phyloP scores from a whole-genome alignment of 805 yeast species.

The Kregervanrija fluxuum region DNA sequence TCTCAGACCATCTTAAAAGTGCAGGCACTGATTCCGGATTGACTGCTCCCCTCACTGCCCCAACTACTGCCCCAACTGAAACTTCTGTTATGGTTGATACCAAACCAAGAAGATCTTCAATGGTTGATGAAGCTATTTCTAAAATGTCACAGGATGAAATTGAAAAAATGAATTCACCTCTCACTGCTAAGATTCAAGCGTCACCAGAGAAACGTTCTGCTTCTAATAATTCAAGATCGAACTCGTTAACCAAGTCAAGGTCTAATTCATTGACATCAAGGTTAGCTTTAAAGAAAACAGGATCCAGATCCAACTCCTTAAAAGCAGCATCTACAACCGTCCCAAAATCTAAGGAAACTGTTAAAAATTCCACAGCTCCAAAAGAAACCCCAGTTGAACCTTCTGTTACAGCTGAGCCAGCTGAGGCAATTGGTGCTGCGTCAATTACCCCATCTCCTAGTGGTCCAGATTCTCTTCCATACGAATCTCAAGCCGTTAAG shows the following conservation, averaged over 20 bases:
- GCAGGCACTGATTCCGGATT: not conserved
- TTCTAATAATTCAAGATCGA: constrained; percentile 31
- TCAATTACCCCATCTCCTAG: not conserved
- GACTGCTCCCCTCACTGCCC: constrained; percentile 5
- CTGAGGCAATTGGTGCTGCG: constrained; percentile 1
- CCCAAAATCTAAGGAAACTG: constrained; percentile 12
- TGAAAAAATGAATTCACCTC: constrained; percentile 24
- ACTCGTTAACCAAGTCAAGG: constrained; percentile 34
- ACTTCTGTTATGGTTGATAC: not conserved
- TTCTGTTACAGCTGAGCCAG: constrained; percentile 8
- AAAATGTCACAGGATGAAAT: constrained; percentile 21
- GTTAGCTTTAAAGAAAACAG: constrained; percentile 5
- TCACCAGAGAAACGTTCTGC: constrained; percentile 26
- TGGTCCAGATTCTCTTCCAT: not conserved
- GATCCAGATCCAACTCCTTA: constrained; percentile 19
- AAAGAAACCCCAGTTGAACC: not conserved
- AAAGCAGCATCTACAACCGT: constrained; percentile 17
- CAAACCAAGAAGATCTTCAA: constrained; percentile 21
- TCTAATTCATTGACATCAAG: constrained; percentile 12
- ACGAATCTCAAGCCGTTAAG: constrained; percentile 6
- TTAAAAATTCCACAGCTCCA: constrained; percentile 15
- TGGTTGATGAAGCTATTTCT: constrained; percentile 27
- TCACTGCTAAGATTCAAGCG: constrained; percentile 20
- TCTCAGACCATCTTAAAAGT: not conserved
- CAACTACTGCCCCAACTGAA: constrained; percentile 4